Base-by-base conservation (phyloP, 2,329 filamentous ascomycete genomes). In the Plectosphaerella sp. region DNA sequence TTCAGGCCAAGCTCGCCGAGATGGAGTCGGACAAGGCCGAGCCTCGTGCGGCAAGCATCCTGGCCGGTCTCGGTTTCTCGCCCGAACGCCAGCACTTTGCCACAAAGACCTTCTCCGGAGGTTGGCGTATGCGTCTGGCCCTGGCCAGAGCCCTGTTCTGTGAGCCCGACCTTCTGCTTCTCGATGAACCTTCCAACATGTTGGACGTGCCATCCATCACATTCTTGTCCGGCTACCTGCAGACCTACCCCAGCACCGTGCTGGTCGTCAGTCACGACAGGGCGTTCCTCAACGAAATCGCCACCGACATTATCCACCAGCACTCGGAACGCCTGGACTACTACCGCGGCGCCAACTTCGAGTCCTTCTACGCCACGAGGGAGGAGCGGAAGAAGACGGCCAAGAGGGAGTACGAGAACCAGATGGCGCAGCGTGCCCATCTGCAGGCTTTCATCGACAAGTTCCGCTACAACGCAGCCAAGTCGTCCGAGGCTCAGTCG, bases 11-110 rank as follows among this genome's bases (percentile, higher is more conserved):
- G 71, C 80, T 99, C 54, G 84, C 92, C 18, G 94, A 99, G 72
- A 99, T 99, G 94, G 94, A 99, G 67, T 97, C 94, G 1, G 94
- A 99, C 75, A 97, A 97, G 74, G 94, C 94, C 53, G 94, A 99
- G 67, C 89, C 94, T 58, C 82, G 94, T 66, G 94, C 94, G 46
- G 94, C 94, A 48, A 97, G 90, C 71, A 99, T 99, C 65, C 79
- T 99, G 50, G 93, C 94, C 54, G 94, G 94, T 82, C 85, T 99
- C 53, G 94, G 94, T 61, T 99, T 99, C 81, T 97, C 94, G 0
- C 71, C 89, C 18, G 94, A 97, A 71, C 82, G 91, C 58, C 94
- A 99, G 67, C 89, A 96, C 62, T 91, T 82, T 66, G 87, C 94
- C 15, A 99, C 94, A 51, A 97, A 90, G 79, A 97, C 93, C 5